Evolutionary conservation across 495 filamentous ascomycete genomes (phyloP), one percentile per base, ranked within the genome.

Genomic region (Annulohypoxylon stygium): DNA sequence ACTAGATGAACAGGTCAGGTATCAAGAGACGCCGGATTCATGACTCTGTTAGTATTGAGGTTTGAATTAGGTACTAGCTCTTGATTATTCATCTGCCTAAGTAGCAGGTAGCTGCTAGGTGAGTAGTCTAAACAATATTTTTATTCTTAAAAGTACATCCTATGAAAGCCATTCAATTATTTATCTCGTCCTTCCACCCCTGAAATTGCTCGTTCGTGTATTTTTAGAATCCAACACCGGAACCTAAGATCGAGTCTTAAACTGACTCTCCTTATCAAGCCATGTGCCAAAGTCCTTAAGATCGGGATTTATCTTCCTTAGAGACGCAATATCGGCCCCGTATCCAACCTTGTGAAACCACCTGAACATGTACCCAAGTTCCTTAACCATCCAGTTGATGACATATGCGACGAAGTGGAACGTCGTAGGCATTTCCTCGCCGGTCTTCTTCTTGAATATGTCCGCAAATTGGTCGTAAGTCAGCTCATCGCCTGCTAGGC

Each of bases 271-370:
- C 69, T 78, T 83, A 78, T 86, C 83, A 61, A 91, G 67, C 86
- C 88, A 90, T n/a, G 75, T 80, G 34, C 75, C 81, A 78, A 91
- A 88, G 48, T 85, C 82, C 80, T 87, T 86, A 59, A 91, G 58
- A 0, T 74, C 82, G 4, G 86, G 85, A 76, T 90, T 70, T 25
- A 83, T 72, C 69, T 78, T 82, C 80, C 71, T 88, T 77, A 90
- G 61, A 45, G 76, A 79, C 57, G 69, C 30, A 54, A 92, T 85
- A 78, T 90, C 82, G 4, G 84, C 86, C 1, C 71, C 81, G 68
- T 83, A 91, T 0, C 88, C 89, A 50, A 84, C 83, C 25, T 88
- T 82, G 54, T 82, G 69, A 63, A 92, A 90, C 85, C 87, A 92
- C 53, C 79, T 79, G 54, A 90, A 86, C 89, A 92, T 91, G 10